Evolutionary conservation across 1,284 basidiomycete species (phyloP).

Genomic region (Microbotryum scabiosae): DNA sequence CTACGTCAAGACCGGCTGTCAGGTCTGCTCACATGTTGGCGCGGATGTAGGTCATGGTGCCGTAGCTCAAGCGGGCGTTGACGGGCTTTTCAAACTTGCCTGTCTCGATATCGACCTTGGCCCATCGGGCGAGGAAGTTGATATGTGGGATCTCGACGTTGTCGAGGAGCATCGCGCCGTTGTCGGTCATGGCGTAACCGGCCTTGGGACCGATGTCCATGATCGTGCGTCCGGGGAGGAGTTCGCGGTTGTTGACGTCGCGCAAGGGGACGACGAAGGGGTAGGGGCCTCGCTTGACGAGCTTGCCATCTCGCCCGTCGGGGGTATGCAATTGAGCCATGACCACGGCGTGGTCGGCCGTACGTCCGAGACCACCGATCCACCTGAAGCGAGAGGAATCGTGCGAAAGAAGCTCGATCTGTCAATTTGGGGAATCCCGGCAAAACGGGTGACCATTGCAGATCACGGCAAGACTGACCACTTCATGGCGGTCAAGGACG

Average conservation of each 20-base stretch:
- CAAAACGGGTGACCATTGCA: conserved; percentile 5
- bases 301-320: conserved; percentile 36
- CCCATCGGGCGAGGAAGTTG: conserved; percentile 40
- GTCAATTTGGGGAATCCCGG: too few relatives aligned
- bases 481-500: conserved; percentile 65
- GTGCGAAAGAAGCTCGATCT: too few relatives aligned
- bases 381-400: conserved; percentile 15
- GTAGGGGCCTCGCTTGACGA: conserved; percentile 37
- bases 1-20: too few relatives aligned
- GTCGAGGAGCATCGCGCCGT: conserved; percentile 47
- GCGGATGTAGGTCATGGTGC: conserved; percentile 37
- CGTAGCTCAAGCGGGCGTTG: conserved; percentile 34
- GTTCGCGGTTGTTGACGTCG: conserved; percentile 39
- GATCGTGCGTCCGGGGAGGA: conserved; percentile 38
- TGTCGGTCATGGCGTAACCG: conserved; percentile 40
- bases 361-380: conserved; percentile 41
- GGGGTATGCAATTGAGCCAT: conserved; percentile 41
- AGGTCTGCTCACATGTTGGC: conserved; percentile 34
- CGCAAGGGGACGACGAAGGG: conserved; percentile 41
- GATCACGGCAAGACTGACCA: conserved; percentile 55
- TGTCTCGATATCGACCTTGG: conserved; percentile 37
- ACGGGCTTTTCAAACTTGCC: conserved; percentile 32
- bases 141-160: conserved; percentile 50
- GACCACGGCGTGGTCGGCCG: conserved; percentile 41
- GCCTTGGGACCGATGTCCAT: conserved; percentile 39